A percentile compares a stretch with the other conserved stretches of the same genome.
These are phyloP conservation scores for Diaporthe citri DNA, from an alignment of 2,329 filamentous ascomycete species.

Conservation along the genomic window DNA sequence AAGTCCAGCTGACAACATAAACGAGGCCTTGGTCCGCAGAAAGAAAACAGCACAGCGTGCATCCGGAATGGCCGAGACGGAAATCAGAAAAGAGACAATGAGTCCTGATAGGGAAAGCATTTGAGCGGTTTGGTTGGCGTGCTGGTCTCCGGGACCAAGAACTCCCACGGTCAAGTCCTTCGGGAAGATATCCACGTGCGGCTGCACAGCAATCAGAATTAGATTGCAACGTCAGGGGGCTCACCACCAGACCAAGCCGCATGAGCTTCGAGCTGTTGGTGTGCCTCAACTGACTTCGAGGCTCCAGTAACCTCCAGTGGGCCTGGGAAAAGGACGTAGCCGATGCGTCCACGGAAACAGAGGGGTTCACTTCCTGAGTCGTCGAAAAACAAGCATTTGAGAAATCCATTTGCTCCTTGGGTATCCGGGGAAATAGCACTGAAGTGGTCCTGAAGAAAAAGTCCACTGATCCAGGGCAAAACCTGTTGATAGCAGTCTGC, in stretches of 20 bases:
- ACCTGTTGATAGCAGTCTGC: constrained; percentile 34
- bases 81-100: neutral
- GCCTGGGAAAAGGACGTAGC: neutral
- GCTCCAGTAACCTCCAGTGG: neutral
- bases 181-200: constrained; percentile 12
- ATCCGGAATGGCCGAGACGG: neutral
- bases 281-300: neutral
- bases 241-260: constrained; percentile 12
- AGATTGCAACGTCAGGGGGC: constrained; percentile 2
- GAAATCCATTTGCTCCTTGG: neutral
- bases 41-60: constrained; percentile 10
- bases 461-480: constrained; percentile 3
- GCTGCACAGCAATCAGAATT: constrained; percentile 39
- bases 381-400: constrained; percentile 4
- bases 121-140: neutral
- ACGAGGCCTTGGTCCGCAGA: neutral
- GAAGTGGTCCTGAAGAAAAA: neutral
- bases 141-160: fast-evolving
- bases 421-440: neutral
- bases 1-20: neutral
- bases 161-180: neutral
- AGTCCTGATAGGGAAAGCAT: neutral
- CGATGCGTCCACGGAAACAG: neutral
- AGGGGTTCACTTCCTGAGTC: neutral
- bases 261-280: neutral